Percentiles rank a stretch among this genome's conserved stretches.
Evolutionary conservation across 371 early-diverging fungal genomes (phyloP).

Genomic region (Funneliformis caledonium): DNA sequence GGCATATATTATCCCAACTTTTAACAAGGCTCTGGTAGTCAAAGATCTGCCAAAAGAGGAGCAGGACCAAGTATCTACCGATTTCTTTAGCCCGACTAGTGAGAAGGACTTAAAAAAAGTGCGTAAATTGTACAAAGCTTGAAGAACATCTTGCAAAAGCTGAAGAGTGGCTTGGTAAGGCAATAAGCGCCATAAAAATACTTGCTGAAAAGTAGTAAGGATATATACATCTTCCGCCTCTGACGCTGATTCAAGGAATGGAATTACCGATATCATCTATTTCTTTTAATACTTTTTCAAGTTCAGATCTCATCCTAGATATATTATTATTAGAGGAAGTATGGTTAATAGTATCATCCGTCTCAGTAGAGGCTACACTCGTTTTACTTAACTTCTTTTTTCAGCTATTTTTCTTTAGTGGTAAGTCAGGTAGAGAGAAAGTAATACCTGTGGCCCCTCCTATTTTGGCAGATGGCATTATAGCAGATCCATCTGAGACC

Average conservation of each 20-base stretch:
- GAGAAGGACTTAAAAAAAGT: conserved; percentile 1
- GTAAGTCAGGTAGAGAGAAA: not conserved
- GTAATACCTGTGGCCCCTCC: not conserved
- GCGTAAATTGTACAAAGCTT: not conserved
- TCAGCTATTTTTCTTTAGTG: conserved; percentile 1
- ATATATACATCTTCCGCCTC: not conserved
- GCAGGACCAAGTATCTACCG: no score
- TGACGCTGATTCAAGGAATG: no score
- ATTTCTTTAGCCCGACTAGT: no score
- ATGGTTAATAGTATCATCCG: not conserved
- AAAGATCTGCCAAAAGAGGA: no score
- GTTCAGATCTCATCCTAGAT: conserved; percentile 10
- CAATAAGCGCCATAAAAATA: conserved; percentile 7
- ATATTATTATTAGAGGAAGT: not conserved
- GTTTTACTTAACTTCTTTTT: not conserved
- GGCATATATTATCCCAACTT: no score
- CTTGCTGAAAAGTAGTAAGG: not conserved
- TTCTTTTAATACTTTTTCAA: conserved; percentile 13
- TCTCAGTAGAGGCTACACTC: not conserved
- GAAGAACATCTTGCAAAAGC: not conserved
- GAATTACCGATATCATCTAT: not conserved
- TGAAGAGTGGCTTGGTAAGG: conserved; percentile 4
- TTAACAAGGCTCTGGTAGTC: no score
- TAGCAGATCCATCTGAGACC: no score
- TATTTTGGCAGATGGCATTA: not conserved